Evolutionary conservation across 139 green algal species (phyloP).

Genomic region (Micromonas pusilla): DNA sequence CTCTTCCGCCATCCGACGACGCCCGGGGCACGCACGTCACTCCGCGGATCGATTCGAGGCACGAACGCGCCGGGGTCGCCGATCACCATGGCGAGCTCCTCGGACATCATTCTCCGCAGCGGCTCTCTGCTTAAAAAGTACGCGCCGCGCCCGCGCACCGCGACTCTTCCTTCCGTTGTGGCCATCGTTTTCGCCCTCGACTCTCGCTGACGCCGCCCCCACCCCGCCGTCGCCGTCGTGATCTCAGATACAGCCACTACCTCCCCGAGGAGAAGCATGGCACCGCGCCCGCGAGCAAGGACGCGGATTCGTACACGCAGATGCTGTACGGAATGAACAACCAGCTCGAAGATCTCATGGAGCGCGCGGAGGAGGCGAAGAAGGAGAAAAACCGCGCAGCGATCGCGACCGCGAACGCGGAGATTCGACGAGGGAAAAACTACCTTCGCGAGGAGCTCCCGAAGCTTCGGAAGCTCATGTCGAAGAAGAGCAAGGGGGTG

Average conservation of each 20-base stretch:
- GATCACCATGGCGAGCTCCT: background rate
- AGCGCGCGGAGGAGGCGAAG: slow-evolving; percentile 6
- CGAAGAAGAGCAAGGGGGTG: background rate
- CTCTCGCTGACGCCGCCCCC: background rate
- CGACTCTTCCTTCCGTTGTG: background rate
- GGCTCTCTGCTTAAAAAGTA: background rate
- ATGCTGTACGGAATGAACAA: background rate
- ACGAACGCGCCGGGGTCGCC: too few relatives aligned
- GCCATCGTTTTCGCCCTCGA: background rate
- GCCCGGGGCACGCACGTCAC: too few relatives aligned
- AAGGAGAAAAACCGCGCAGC: slow-evolving; percentile 7
- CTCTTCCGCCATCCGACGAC: too few relatives aligned
- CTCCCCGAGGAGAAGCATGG: background rate
- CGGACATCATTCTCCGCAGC: background rate
- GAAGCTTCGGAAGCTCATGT: background rate
- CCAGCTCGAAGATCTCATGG: background rate
- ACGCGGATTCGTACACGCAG: background rate
- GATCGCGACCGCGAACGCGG: slow-evolving; percentile 14
- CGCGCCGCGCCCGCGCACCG: too few relatives aligned
- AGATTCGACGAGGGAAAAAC: slow-evolving; percentile 17
- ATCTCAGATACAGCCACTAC: background rate
- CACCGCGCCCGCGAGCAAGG: background rate
- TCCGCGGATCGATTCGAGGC: too few relatives aligned
- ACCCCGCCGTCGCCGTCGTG: background rate
- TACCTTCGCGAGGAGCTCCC: slow-evolving; percentile 9